Percentiles rank a stretch among this genome's conserved stretches.
phyloP scores from a whole-genome alignment of 768 basidiomycete genomes.

The Neoboletus subvelutipes region DNA sequence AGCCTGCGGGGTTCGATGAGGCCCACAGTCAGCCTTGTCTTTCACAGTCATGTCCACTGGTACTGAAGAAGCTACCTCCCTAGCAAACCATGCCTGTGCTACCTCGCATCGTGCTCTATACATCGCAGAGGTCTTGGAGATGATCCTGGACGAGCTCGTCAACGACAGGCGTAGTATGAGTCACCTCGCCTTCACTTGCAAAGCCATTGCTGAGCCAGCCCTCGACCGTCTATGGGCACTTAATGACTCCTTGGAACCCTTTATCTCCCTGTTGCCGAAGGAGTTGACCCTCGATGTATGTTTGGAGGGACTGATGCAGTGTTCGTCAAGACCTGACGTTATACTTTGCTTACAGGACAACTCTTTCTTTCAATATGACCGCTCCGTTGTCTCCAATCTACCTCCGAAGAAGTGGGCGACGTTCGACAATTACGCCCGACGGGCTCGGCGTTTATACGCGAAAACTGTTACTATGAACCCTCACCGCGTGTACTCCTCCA shows the following conservation, averaged over 20 bases:
- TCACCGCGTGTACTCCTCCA: constrained; percentile 26
- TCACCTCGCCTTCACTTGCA: constrained; percentile 24
- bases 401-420: constrained; percentile 15
- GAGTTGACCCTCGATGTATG: constrained; percentile 24
- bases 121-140: constrained; percentile 24
- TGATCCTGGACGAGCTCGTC: constrained; percentile 22
- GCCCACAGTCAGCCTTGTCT: neutral
- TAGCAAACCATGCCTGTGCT: neutral
- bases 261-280: constrained; percentile 20
- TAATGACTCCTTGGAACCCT: constrained; percentile 26
- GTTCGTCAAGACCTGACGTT: constrained; percentile 7
- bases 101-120: constrained; percentile 9
- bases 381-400: constrained; percentile 1
- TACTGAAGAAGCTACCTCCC: neutral
- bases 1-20: neutral
- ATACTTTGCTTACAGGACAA: constrained; percentile 14
- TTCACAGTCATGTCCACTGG: constrained; percentile 7
- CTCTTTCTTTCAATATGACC: constrained; percentile 19
- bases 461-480: constrained; percentile 29
- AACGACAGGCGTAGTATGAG: constrained; percentile 17
- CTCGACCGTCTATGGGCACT: constrained; percentile 27
- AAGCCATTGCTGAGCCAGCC: constrained; percentile 14
- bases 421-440: constrained; percentile 25
- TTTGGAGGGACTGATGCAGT: neutral
- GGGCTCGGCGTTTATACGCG: constrained; percentile 22